Conservation (phyloP, 306 rosid genomes). For the Cucurbita moschata region DNA sequence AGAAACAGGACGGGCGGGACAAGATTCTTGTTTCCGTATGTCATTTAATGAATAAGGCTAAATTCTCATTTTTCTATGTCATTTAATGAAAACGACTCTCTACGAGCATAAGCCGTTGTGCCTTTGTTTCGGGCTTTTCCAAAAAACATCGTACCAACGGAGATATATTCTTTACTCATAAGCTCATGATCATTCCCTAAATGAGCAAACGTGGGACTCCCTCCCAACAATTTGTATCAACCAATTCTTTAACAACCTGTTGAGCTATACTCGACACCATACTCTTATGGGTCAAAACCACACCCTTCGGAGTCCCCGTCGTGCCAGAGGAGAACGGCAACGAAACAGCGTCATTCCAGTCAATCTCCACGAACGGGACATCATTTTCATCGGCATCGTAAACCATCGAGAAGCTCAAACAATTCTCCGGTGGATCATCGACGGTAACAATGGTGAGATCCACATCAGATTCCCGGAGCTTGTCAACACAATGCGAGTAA, state of each 20-base stretch:
- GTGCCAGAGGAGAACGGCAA: conserved; percentile 89
- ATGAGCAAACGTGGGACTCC: too few species aligned
- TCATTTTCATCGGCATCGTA: conserved; percentile 34
- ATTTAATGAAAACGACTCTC: too few species aligned
- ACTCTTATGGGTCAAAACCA: conserved; percentile 61
- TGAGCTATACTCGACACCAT: conserved; percentile 65
- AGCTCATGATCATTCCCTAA: too few species aligned
- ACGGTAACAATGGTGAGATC: conserved; percentile 33
- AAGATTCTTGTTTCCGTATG: too few species aligned
- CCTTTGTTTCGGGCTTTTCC: too few species aligned
- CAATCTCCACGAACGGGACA: conserved; percentile 15
- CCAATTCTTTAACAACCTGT: conserved; percentile 9
- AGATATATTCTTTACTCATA: too few species aligned
- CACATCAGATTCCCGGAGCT: conserved; percentile 22
- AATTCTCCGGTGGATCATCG: conserved; percentile 54
- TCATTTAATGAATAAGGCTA: too few species aligned
- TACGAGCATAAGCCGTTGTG: too few species aligned
- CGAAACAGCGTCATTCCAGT: conserved; percentile 43
- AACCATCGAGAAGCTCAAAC: conserved; percentile 53
- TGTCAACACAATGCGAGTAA: conserved; percentile 42
- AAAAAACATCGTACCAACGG: too few species aligned
- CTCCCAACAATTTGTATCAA: too few species aligned
- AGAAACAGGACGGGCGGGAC: too few species aligned
- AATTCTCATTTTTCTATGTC: too few species aligned
- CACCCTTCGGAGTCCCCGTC: conserved; percentile 78